phyloP scores from a whole-genome alignment of 1,284 basidiomycete species.

The Ceraceosorus bombacis region DNA sequence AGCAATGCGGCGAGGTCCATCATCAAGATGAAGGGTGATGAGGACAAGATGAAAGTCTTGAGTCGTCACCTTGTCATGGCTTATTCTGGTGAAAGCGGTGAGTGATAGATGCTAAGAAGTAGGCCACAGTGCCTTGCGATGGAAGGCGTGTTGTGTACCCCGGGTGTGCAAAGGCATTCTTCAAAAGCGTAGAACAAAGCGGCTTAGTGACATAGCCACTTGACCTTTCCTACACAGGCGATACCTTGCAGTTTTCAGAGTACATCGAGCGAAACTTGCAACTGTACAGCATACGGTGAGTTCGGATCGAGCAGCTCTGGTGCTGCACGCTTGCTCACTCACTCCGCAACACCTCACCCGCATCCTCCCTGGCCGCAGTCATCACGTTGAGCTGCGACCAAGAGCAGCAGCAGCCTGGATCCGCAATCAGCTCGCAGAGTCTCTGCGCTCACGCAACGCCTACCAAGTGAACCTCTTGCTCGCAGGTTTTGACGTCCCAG shows the following conservation, averaged over 20 bases:
- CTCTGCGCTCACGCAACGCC: conserved; percentile 75
- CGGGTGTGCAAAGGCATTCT: too few species aligned
- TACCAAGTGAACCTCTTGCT: conserved; percentile 89
- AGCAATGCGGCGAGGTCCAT: conserved; percentile 81
- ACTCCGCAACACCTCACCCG: too few species aligned
- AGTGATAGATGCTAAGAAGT: not conserved
- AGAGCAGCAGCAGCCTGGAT: conserved; percentile 89
- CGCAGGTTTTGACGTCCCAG: conserved; percentile 75
- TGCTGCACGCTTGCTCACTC: too few species aligned
- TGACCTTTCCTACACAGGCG: conserved; percentile 54
- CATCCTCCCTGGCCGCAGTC: conserved; percentile 15
- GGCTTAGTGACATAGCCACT: too few species aligned
- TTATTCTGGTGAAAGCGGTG: conserved; percentile 74
- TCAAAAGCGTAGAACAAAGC: too few species aligned
- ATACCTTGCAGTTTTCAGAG: conserved; percentile 94
- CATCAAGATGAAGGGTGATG: conserved; percentile 93
- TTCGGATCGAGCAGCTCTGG: not conserved
- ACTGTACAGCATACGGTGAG: conserved; percentile 83
- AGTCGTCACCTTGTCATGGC: conserved; percentile 90
- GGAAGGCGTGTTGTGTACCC: not conserved
- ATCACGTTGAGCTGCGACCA: conserved; percentile 74
- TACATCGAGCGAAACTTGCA: conserved; percentile 91
- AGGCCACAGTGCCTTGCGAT: not conserved
- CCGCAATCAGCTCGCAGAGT: conserved; percentile 77
- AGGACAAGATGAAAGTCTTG: conserved; percentile 92